Conservation (phyloP, 257 asterid genomes). For the Salvia miltiorrhiza region DNA sequence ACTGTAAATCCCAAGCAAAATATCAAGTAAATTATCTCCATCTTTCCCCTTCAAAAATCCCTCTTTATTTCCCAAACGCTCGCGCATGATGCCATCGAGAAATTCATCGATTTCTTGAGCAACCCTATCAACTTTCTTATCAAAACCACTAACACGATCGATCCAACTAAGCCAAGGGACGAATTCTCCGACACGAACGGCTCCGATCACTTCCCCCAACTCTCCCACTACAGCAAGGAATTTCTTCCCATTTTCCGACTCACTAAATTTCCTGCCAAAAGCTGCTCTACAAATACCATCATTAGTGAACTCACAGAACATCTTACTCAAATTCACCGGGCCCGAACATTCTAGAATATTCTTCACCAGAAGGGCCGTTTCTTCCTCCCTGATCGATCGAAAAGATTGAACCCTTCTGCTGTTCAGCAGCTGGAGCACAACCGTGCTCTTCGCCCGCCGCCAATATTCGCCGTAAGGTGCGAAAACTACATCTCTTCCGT, state of each 20-base stretch:
- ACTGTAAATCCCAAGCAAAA: not conserved
- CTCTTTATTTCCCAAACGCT: not conserved
- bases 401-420: not conserved
- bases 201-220: not conserved
- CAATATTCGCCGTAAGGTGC: not conserved
- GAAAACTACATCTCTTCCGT: not conserved
- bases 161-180: not conserved
- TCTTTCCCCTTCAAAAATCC: not conserved
- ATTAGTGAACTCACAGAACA: not conserved
- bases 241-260: not conserved
- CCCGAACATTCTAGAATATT: not conserved
- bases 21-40: slow-evolving; percentile 3
- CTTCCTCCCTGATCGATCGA: not conserved
- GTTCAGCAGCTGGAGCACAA: not conserved
- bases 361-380: not conserved
- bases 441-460: not conserved
- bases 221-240: not conserved
- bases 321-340: not conserved
- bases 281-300: not conserved
- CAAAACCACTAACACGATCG: not conserved
- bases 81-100: not conserved
- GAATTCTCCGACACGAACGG: not conserved
- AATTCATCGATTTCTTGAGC: not conserved
- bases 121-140: not conserved
- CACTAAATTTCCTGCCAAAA: not conserved